Conservation (phyloP, 2,329 filamentous ascomycete species). For the Cladosporium sp. region DNA sequence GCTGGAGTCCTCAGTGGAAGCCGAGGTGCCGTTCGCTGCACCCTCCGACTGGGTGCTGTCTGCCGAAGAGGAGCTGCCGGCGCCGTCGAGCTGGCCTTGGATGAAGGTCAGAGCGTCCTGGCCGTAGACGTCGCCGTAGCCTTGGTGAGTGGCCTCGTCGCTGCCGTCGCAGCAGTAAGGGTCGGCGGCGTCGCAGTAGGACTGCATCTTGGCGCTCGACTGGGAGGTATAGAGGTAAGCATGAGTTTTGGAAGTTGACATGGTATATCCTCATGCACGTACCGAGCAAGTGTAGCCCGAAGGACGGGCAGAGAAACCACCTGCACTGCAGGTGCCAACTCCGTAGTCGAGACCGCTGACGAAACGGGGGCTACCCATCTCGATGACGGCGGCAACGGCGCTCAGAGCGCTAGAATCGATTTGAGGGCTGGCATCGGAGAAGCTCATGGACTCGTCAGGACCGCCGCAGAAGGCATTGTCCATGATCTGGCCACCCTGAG, state of each 20-base stretch:
- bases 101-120: conserved; percentile 55
- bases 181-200: conserved; percentile 60
- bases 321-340: conserved; percentile 55
- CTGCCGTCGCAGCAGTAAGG: conserved; percentile 64
- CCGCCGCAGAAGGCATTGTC: conserved; percentile 59
- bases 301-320: conserved; percentile 41
- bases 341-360: conserved; percentile 53
- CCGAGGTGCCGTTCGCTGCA: neutral
- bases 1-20: neutral
- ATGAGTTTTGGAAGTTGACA: neutral
- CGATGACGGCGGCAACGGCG: conserved; percentile 22
- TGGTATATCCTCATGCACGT: neutral
- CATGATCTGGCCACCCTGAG: conserved; percentile 32
- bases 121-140: conserved; percentile 58
- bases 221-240: neutral
- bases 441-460: conserved; percentile 39
- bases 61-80: conserved; percentile 1
- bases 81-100: conserved; percentile 43
- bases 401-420: conserved; percentile 17
- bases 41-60: neutral
- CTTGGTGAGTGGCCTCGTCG: conserved; percentile 55
- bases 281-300: conserved; percentile 10
- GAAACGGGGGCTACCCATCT: conserved; percentile 49
- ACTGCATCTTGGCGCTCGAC: conserved; percentile 43
- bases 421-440: conserved; percentile 18